Base-by-base conservation (phyloP, 768 basidiomycete genomes). In the Mycena vitilis region DNA sequence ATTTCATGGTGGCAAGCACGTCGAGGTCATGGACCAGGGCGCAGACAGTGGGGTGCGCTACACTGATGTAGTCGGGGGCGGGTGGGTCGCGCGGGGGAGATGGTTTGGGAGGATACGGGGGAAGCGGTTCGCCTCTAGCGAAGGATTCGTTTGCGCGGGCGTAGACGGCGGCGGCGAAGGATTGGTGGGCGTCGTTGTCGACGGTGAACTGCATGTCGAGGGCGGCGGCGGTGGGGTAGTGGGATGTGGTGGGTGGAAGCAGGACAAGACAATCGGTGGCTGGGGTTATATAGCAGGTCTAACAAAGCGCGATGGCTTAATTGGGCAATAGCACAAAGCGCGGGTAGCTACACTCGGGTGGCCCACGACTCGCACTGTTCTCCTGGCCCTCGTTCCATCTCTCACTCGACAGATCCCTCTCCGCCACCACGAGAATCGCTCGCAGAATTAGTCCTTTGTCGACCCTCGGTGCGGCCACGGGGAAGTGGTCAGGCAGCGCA, bases 371-470 rank as follows among this genome's bases (percentile, higher is more conserved):
- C 44, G 54, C 62, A 52, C 65, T 53, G 53, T 76, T 73, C 52
- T 10, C 48, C 75, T 40, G 30, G 30, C 74, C 80, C 34, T 40
- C 49, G 53, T 81, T 81, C 86, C 87, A 89, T 44, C 84, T 58
- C 23, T 73, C 71, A 63, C 88, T 74, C 68, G 85, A 83, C 70
- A 91, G 77, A 68, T 87, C 88, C 6, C 20, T 1, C 23, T 25
- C 22, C 36, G 77, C 76, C 30, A 82, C 80, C 18, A 88, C 79
- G 37, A 89, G 75, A 47, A 91, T 77, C 7, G 89, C 90, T 20
- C 84, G 85, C 62, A 92, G 67, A 3, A 90, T 82, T 23, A 90
- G 69, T 30, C 73, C 76, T 10, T 82, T 76, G 70, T 86, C 79
- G 47, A 87, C 78, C n/a, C 75, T 74, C 38, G 81, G 71, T n/a